phyloP scores from a whole-genome alignment of 495 filamentous ascomycete genomes.

The Xylaria bambusicola region DNA sequence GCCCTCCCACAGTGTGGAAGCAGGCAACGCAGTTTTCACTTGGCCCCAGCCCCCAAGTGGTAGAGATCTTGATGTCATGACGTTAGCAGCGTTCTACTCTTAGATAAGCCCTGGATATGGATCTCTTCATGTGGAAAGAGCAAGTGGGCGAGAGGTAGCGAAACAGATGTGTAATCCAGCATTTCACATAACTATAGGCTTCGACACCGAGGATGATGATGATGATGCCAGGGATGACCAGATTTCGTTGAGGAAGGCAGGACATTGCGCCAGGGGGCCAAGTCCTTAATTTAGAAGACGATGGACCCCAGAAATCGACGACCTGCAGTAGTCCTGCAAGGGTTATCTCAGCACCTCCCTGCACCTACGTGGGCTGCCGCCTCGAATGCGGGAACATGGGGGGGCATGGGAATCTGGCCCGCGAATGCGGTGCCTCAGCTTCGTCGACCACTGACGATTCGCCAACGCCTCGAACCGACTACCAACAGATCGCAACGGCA shows the following conservation, averaged over 20 bases:
- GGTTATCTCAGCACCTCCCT: not conserved
- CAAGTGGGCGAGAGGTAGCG: too few species aligned
- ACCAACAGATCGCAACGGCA: not conserved
- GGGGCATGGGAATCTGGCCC: too few species aligned
- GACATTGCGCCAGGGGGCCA: slow-evolving; percentile 1
- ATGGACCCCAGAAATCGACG: slow-evolving; percentile 10
- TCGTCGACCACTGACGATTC: not conserved
- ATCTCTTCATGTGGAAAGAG: not conserved
- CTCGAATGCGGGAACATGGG: slow-evolving; percentile 3
- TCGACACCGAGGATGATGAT: too few species aligned
- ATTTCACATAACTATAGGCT: too few species aligned
- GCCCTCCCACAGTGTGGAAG: not conserved
- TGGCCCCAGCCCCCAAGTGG: not conserved
- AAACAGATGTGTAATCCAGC: too few species aligned
- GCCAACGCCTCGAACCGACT: not conserved
- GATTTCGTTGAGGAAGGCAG: not conserved
- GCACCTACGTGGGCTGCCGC: slow-evolving; percentile 4
- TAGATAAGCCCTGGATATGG: not conserved
- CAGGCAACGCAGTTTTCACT: not conserved
- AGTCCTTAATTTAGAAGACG: slow-evolving; percentile 20
- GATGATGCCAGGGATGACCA: too few species aligned
- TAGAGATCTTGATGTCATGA: not conserved
- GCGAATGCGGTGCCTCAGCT: not conserved
- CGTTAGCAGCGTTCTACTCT: not conserved
- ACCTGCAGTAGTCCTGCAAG: slow-evolving; percentile 18